Percentiles rank a stretch among this genome's conserved stretches.
phyloP scores from a whole-genome alignment of 441 rosid species.

The Raphanus hybrid region DNA sequence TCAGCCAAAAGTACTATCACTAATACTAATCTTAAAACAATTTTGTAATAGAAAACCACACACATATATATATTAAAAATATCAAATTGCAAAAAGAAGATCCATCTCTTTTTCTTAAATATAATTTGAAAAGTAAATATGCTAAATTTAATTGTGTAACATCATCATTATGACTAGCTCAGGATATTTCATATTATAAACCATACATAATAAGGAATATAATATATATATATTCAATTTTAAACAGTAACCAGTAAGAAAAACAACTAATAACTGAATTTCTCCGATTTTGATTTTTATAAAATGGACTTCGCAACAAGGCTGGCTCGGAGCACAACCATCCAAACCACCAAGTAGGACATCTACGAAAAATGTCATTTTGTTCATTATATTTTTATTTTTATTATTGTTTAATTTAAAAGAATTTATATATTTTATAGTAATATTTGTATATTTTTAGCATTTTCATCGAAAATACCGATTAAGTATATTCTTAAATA shows the following conservation, averaged over 20 bases:
- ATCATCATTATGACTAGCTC: no score
- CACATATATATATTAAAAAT: no score
- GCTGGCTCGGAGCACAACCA: not conserved
- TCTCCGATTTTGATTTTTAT: no score
- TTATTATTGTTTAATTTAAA: no score
- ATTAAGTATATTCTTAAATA: not conserved
- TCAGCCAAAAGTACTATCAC: not conserved
- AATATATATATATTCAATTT: no score
- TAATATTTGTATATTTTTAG: no score
- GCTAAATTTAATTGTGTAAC: no score
- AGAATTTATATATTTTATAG: not conserved
- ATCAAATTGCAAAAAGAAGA: not conserved
- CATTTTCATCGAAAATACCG: not conserved
- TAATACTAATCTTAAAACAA: not conserved
- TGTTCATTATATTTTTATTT: not conserved
- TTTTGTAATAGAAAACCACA: not conserved
- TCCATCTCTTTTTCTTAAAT: not conserved
- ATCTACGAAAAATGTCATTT: not conserved
- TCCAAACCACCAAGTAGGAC: not conserved
- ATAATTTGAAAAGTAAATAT: no score
- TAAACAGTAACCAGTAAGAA: no score
- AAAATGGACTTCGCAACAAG: not conserved
- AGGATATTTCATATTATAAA: no score
- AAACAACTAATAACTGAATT: no score
- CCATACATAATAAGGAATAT: no score